Conservation (phyloP, 225 moss, liverwort and hornwort species). For the Physcomitrium patens region DNA sequence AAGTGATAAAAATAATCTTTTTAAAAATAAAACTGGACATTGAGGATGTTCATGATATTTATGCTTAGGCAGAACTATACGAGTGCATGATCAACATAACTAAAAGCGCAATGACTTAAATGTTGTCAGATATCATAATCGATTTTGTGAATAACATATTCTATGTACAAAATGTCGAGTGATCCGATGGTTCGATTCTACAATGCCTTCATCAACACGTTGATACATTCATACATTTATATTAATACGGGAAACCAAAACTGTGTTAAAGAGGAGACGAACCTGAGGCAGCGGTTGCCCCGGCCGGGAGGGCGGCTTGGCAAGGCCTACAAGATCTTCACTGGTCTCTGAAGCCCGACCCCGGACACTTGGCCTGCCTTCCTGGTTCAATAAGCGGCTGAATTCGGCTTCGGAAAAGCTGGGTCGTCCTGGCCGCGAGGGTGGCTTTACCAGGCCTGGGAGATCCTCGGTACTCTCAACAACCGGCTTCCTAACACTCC, state of each 20-base stretch:
- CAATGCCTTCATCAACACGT: not conserved
- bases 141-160: not conserved
- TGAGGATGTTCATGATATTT: too few relatives aligned
- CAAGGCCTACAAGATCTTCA: conserved; percentile 48
- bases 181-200: not conserved
- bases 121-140: not conserved
- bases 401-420: conserved; percentile 42
- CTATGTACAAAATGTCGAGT: conserved; percentile 1
- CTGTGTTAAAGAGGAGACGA: not conserved
- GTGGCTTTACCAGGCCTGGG: too few relatives aligned
- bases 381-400: conserved; percentile 43
- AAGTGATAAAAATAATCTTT: too few relatives aligned
- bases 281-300: conserved; percentile 54
- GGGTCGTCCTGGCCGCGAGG: too few relatives aligned
- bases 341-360: conserved; percentile 18
- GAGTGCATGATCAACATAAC: too few relatives aligned
- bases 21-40: too few relatives aligned
- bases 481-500: too few relatives aligned
- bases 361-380: conserved; percentile 23
- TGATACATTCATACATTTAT: not conserved
- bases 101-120: too few relatives aligned
- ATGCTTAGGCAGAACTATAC: too few relatives aligned
- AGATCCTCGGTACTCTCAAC: too few relatives aligned
- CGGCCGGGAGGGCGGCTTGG: conserved; percentile 49
- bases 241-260: not conserved